Conservation (phyloP, 306 rosid genomes). For the Prunus persica region DNA sequence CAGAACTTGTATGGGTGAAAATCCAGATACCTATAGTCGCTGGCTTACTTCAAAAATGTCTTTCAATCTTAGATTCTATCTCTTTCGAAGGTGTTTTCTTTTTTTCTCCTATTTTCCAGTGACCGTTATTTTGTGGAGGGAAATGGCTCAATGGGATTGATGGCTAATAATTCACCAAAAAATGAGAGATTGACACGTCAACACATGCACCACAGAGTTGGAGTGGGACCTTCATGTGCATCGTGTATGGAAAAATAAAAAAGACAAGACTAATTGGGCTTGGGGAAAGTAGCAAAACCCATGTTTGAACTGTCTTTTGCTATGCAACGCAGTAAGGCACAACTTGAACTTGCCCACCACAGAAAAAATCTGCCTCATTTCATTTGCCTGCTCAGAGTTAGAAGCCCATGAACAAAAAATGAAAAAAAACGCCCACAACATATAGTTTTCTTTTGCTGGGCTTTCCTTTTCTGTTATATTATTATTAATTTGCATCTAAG, state of each 20-base stretch:
- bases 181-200: slow-evolving; percentile 20
- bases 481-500: no score
- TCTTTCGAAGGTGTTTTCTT: not conserved
- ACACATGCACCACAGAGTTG: not conserved
- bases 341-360: no score
- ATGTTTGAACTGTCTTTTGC: not conserved
- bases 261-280: no score
- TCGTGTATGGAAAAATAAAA: no score
- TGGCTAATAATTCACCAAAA: slow-evolving; percentile 34
- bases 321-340: no score
- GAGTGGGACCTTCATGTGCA: not conserved
- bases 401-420: no score
- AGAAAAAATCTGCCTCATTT: no score
- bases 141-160: slow-evolving; percentile 38
- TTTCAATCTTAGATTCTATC: slow-evolving; percentile 24
- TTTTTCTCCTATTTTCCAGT: not conserved
- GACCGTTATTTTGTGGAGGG: slow-evolving; percentile 55
- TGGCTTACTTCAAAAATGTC: slow-evolving; percentile 4
- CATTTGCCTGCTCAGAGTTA: no score
- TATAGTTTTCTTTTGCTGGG: no score
- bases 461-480: no score
- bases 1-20: slow-evolving; percentile 10
- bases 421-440: no score
- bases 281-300: no score
- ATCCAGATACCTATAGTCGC: slow-evolving; percentile 1